Conservation (phyloP, 805 yeast genomes). For the Trichomonascus vanleenenianus region DNA sequence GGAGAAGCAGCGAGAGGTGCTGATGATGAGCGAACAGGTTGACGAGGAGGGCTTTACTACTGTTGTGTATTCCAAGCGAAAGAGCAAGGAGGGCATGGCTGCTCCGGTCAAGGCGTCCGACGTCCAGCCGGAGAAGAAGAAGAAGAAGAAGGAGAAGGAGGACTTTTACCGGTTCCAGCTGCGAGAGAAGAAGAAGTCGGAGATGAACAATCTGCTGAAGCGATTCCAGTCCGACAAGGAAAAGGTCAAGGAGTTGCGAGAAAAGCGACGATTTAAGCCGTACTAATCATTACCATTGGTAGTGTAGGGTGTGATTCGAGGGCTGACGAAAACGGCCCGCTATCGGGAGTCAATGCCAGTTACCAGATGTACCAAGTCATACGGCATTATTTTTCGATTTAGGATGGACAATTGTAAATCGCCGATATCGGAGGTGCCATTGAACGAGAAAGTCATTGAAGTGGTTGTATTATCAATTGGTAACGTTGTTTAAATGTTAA, state of each 20-base stretch:
- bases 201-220: slow-evolving; percentile 76
- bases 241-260: slow-evolving; percentile 68
- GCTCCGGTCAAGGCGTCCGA: slow-evolving; percentile 17
- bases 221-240: slow-evolving; percentile 91
- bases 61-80: slow-evolving; percentile 82
- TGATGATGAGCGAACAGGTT: slow-evolving; percentile 40
- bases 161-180: slow-evolving; percentile 96
- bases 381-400: no score
- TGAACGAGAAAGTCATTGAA: no score
- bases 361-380: no score
- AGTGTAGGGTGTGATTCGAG: no score
- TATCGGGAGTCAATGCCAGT: no score
- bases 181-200: slow-evolving; percentile 85
- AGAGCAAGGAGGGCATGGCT: slow-evolving; percentile 60
- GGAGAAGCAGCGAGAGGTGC: slow-evolving; percentile 27
- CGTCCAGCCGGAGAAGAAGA: slow-evolving; percentile 29
- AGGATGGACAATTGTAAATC: no score
- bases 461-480: no score
- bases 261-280: slow-evolving; percentile 78
- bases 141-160: slow-evolving; percentile 65
- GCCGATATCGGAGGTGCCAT: no score
- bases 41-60: slow-evolving; percentile 93
- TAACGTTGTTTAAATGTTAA: no score
- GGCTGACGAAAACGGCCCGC: no score
- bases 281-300: slow-evolving; percentile 43